These are phyloP conservation scores for Xylariaceae sp. DNA, from an alignment of 2,329 filamentous ascomycete species.

Conservation along the genomic window DNA sequence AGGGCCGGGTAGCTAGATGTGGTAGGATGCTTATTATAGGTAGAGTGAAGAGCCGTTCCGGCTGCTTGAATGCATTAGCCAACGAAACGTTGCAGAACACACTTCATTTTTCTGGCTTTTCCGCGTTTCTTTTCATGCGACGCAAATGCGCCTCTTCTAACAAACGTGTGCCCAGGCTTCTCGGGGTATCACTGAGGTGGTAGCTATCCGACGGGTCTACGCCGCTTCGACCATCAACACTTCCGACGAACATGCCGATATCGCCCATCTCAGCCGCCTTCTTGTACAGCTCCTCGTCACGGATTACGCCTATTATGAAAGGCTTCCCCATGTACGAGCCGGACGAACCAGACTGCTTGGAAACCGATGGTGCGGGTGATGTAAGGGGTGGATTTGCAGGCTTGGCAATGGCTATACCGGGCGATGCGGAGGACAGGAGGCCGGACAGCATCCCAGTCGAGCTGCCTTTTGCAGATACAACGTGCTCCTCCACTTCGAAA, in stretches of 20 bases:
- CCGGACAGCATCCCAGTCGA: constrained; percentile 18
- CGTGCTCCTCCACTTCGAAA: constrained; percentile 25
- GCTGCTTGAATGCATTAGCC: background rate
- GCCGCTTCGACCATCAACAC: constrained; percentile 48
- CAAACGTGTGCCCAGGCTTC: constrained; percentile 46
- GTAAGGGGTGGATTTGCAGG: constrained; percentile 30
- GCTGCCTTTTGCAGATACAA: constrained; percentile 16
- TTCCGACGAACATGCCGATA: constrained; percentile 50
- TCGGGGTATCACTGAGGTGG: constrained; percentile 43
- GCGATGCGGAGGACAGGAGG: constrained; percentile 41
- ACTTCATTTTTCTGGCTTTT: constrained; percentile 5
- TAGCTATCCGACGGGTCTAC: constrained; percentile 47
- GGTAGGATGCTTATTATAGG: background rate
- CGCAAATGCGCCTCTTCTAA: constrained; percentile 41
- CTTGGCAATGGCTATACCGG: constrained; percentile 40
- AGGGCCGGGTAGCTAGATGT: background rate
- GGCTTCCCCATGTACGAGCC: constrained; percentile 54
- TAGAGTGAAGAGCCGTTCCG: background rate
- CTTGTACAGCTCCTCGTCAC: constrained; percentile 46
- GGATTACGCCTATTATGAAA: constrained; percentile 50
- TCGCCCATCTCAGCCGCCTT: constrained; percentile 47
- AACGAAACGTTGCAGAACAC: background rate
- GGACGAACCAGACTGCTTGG: constrained; percentile 32
- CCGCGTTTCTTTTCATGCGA: constrained; percentile 14
- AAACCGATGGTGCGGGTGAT: constrained; percentile 31